Percentiles rank a stretch among this genome's conserved stretches.
Evolutionary conservation across 208 protist species (phyloP).

Genomic region (Acanthamoeba culbertsoni): DNA sequence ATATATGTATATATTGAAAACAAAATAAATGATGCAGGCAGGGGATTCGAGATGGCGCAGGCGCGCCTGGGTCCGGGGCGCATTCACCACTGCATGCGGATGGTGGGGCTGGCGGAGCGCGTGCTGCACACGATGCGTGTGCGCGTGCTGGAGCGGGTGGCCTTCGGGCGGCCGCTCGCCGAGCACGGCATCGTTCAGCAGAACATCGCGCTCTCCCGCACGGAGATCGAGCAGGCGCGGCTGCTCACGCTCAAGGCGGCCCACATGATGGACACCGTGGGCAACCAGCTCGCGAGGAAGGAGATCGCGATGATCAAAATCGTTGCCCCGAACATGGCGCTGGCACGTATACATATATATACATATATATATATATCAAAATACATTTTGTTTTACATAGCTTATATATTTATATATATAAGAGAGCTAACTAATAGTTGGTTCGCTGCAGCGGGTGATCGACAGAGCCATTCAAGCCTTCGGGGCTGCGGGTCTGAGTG

Average conservation of each 20-base stretch:
- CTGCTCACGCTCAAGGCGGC: constrained; percentile 81
- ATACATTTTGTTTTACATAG: too few species aligned
- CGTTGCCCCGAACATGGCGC: constrained; percentile 77
- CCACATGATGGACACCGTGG: constrained; percentile 68
- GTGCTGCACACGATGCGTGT: constrained; percentile 75
- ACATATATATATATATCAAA: too few species aligned
- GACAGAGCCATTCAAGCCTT: constrained; percentile 82
- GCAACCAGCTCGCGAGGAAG: constrained; percentile 65
- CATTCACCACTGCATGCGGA: constrained; percentile 92
- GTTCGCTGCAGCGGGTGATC: constrained; percentile 75
- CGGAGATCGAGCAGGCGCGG: constrained; percentile 84
- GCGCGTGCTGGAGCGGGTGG: constrained; percentile 62
- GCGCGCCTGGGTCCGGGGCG: constrained; percentile 84
- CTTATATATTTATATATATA: too few species aligned
- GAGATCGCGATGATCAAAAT: constrained; percentile 81
- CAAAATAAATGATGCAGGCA: not conserved
- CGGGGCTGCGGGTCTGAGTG: constrained; percentile 72
- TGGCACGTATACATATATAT: too few species aligned
- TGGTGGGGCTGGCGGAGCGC: constrained; percentile 77
- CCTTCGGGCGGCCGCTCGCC: constrained; percentile 77
- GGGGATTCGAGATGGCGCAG: constrained; percentile 87
- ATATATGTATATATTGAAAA: too few species aligned
- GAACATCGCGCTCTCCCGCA: constrained; percentile 80
- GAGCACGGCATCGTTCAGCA: constrained; percentile 69
- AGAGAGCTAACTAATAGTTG: too few species aligned